Evolutionary conservation across 2,329 filamentous ascomycete genomes (phyloP).

Genomic region (Cercospora janseana): DNA sequence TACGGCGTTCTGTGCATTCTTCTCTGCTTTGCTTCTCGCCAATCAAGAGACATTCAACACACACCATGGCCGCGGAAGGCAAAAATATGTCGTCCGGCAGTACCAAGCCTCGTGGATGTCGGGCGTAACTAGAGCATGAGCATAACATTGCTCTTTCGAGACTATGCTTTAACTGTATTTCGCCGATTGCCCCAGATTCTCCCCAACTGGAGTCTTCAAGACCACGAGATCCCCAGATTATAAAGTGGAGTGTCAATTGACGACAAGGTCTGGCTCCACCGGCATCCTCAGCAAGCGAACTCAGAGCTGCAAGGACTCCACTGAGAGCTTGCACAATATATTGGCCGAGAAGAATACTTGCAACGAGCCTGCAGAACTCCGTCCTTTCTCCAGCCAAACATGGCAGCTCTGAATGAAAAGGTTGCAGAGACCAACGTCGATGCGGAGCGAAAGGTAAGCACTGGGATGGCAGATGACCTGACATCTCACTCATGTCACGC

Average conservation of each 20-base stretch:
- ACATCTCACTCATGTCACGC: not conserved
- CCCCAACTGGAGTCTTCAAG: conserved; percentile 3
- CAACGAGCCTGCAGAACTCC: not conserved
- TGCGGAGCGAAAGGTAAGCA: conserved; percentile 1
- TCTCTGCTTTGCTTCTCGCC: not conserved
- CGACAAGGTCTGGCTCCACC: not conserved
- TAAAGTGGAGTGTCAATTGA: conserved; percentile 7
- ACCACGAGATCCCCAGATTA: not conserved
- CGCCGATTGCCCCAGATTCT: not conserved
- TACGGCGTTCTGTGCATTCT: too few relatives aligned
- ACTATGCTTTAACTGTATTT: not conserved
- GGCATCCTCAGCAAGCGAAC: not conserved
- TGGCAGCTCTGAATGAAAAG: not conserved
- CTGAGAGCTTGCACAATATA: not conserved
- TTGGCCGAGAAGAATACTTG: not conserved
- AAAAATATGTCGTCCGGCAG: not conserved
- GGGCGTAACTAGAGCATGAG: not conserved
- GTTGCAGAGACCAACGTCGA: not conserved
- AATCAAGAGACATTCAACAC: not conserved
- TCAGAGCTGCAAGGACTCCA: not conserved
- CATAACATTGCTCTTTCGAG: not conserved
- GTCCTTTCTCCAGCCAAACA: not conserved
- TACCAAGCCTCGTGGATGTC: conserved; percentile 4
- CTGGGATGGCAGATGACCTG: not conserved
- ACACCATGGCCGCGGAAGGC: not conserved